Percentiles rank a stretch among this genome's conserved stretches.
These are phyloP conservation scores for Phylloporus arenicola DNA, from an alignment of 768 basidiomycete species.

Conservation along the genomic window DNA sequence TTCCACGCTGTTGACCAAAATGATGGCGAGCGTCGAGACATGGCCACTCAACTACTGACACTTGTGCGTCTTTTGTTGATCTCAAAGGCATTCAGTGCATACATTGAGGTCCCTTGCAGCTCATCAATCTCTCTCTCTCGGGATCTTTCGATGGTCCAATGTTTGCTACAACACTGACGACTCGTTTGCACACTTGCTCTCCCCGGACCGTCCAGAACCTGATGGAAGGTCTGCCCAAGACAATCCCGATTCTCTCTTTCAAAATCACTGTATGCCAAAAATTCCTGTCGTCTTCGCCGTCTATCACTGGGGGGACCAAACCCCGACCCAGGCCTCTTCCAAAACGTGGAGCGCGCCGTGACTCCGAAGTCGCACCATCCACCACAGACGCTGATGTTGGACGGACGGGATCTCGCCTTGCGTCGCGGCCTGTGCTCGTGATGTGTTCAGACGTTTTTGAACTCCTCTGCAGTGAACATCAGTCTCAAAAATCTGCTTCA, in stretches of 20 bases:
- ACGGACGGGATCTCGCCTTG: conserved; percentile 17
- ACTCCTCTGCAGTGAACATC: conserved; percentile 13
- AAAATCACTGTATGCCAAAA: conserved; percentile 42
- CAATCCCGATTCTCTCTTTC: conserved; percentile 34
- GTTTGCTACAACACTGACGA: conserved; percentile 34
- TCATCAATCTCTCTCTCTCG: conserved; percentile 38
- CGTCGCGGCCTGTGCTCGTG: conserved; percentile 23
- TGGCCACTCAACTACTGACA: conserved; percentile 34
- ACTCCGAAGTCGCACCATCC: conserved; percentile 2
- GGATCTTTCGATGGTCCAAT: conserved; percentile 33
- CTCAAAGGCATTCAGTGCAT: background rate
- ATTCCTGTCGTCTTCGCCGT: conserved; percentile 28
- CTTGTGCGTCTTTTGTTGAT: conserved; percentile 20
- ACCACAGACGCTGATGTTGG: conserved; percentile 4
- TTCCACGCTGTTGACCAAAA: conserved; percentile 34
- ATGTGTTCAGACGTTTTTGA: conserved; percentile 27
- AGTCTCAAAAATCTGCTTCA: conserved; percentile 4
- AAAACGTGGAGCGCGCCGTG: conserved; percentile 18
- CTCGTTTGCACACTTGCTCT: conserved; percentile 29
- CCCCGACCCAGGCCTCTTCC: conserved; percentile 34
- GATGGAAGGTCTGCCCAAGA: conserved; percentile 34
- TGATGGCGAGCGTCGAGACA: conserved; percentile 24
- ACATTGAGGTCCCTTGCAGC: conserved; percentile 22
- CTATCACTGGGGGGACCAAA: conserved; percentile 9
- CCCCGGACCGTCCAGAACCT: conserved; percentile 30